Conservation (phyloP, 352 stramenopile species). For the Globisporangium nunn region DNA sequence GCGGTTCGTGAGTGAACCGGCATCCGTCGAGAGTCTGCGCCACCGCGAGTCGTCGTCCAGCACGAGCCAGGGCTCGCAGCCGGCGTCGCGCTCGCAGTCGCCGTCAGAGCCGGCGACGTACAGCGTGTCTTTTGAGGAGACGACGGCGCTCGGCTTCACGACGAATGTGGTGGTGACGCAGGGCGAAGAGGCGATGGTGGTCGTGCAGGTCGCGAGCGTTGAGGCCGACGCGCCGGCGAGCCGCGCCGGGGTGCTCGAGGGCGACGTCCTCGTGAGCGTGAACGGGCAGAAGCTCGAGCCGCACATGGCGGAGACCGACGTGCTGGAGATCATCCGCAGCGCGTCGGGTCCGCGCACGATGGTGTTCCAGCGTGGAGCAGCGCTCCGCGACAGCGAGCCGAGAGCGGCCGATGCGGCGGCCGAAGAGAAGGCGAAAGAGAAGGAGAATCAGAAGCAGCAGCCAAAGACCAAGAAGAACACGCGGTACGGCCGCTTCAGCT, state of each 20-base stretch:
- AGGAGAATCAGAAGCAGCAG: conserved; percentile 3
- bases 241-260: conserved; percentile 43
- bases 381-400: conserved; percentile 20
- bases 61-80: conserved; percentile 16
- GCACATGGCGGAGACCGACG: conserved; percentile 54
- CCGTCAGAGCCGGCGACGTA: conserved; percentile 31
- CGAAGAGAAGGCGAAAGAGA: neutral
- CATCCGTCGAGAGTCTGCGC: conserved; percentile 14
- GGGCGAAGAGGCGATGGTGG: conserved; percentile 38
- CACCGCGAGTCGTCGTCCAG: conserved; percentile 33
- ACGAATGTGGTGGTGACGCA: conserved; percentile 43
- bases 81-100: conserved; percentile 27
- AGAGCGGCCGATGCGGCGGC: conserved; percentile 16
- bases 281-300: conserved; percentile 54
- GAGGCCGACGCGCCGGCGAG: conserved; percentile 45
- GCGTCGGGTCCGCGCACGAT: conserved; percentile 44
- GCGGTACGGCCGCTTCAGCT: conserved; percentile 46
- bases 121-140: conserved; percentile 56
- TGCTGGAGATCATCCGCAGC: conserved; percentile 50
- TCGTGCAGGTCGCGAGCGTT: conserved; percentile 48
- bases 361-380: conserved; percentile 40
- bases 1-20: conserved; percentile 48
- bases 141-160: conserved; percentile 39
- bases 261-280: conserved; percentile 52
- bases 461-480: conserved; percentile 28